Percentiles rank a stretch among this genome's conserved stretches.
Evolutionary conservation across 2,329 filamentous ascomycete genomes (phyloP).

Genomic region (Colletotrichum simmondsii): DNA sequence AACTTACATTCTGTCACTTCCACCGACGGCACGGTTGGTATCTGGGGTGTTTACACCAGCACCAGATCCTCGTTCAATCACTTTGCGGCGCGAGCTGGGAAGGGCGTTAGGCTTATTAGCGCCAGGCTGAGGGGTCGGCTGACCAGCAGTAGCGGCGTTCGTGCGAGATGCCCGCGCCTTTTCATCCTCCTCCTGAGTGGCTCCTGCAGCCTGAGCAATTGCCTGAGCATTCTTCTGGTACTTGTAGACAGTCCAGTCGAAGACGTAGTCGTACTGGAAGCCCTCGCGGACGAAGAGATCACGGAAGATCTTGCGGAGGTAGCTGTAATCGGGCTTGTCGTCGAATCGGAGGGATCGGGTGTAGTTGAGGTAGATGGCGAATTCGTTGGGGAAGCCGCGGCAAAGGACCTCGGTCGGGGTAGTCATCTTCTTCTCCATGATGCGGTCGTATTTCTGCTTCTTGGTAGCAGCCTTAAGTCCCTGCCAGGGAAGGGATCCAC

Average conservation of each 20-base stretch:
- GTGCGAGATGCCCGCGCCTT: conserved; percentile 77
- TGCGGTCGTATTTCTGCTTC: conserved; percentile 99
- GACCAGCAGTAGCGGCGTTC: conserved; percentile 72
- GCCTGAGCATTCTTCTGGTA: conserved; percentile 97
- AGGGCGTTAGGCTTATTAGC: conserved; percentile 78
- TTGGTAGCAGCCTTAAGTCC: conserved; percentile 98
- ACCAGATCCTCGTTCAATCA: conserved; percentile 75
- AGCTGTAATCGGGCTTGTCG: conserved; percentile 99
- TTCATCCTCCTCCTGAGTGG: conserved; percentile 75
- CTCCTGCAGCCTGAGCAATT: conserved; percentile 82
- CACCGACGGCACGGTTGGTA: conserved; percentile 79
- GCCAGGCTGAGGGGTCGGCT: conserved; percentile 67
- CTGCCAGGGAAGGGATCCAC: conserved; percentile 98
- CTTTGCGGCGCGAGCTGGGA: conserved; percentile 84
- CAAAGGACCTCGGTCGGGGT: conserved; percentile 98
- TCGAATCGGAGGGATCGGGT: conserved; percentile 98
- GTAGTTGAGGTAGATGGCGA: conserved; percentile 99
- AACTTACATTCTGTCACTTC: conserved; percentile 97
- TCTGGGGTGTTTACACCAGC: conserved; percentile 74
- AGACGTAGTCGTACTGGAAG: conserved; percentile 99
- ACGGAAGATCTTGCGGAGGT: conserved; percentile 99
- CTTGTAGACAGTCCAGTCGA: conserved; percentile 99
- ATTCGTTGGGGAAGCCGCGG: conserved; percentile 99
- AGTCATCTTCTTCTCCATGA: conserved; percentile 99
- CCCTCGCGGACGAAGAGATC: conserved; percentile 98